Percentiles rank a stretch among this genome's conserved stretches.
Conservation (phyloP, 1,139 yeast species). For the Diutina neorugosa region DNA sequence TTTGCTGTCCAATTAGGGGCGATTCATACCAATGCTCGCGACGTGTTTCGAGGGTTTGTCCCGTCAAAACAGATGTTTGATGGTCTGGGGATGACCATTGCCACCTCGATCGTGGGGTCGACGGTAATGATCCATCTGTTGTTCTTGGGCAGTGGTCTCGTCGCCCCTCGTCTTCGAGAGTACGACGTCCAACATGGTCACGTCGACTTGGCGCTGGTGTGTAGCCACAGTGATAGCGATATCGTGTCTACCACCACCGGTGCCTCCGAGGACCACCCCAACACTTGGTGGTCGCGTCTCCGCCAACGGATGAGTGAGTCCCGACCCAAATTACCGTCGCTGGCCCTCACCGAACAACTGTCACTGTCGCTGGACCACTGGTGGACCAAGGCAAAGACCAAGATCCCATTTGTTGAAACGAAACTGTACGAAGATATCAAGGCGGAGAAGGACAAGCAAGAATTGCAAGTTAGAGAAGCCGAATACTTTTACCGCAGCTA, state of each 20-base stretch:
- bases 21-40: constrained; percentile 18
- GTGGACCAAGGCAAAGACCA: not conserved
- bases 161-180: constrained; percentile 58
- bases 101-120: constrained; percentile 71
- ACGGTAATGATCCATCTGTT: constrained; percentile 78
- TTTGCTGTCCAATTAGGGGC: constrained; percentile 47
- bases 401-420: not conserved
- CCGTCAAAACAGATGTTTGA: constrained; percentile 56
- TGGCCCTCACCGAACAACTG: not conserved
- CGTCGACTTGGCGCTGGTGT: constrained; percentile 15
- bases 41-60: constrained; percentile 58
- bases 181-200: constrained; percentile 39
- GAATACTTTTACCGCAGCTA: constrained; percentile 30
- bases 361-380: not conserved
- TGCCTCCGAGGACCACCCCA: not conserved
- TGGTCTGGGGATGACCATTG: constrained; percentile 55
- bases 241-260: not conserved
- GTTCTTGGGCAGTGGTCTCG: constrained; percentile 65
- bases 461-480: constrained; percentile 16
- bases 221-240: not conserved
- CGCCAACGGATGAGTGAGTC: not conserved
- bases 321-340: not conserved
- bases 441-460: constrained; percentile 9
- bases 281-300: not conserved
- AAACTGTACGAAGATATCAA: not conserved